Percentiles rank a stretch among this genome's conserved stretches.
Evolutionary conservation across 768 basidiomycete species (phyloP).

Genomic region (Leucocoprinus leucothites): DNA sequence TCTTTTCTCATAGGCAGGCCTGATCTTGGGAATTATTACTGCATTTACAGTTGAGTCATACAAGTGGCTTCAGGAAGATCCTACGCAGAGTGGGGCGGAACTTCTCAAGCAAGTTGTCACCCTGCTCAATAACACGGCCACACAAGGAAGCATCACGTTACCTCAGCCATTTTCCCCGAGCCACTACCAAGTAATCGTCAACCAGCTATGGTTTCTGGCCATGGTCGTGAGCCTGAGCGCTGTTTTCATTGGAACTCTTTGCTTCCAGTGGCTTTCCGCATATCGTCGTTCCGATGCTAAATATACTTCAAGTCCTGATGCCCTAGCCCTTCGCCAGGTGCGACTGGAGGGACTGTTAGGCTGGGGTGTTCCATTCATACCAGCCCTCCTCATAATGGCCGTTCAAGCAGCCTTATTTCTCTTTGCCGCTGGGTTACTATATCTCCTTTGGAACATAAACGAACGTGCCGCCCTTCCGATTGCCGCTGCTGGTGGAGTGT

Average conservation of each 20-base stretch:
- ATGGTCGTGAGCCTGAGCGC: conserved; percentile 10
- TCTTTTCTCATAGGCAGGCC: background rate
- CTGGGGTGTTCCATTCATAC: conserved; percentile 5
- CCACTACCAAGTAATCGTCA: background rate
- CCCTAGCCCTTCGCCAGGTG: conserved; percentile 8
- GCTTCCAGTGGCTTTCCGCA: conserved; percentile 8
- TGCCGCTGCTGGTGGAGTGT: conserved; percentile 2
- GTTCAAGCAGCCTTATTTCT: conserved; percentile 7
- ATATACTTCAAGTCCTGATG: background rate
- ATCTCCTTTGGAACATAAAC: conserved; percentile 7
- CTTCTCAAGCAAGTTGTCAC: background rate
- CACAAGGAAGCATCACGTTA: background rate
- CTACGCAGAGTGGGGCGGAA: background rate
- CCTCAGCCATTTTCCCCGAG: background rate
- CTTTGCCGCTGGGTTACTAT: conserved; percentile 6
- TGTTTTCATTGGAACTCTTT: conserved; percentile 4
- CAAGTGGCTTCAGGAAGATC: background rate
- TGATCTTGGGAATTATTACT: conserved; percentile 8
- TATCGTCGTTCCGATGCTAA: background rate
- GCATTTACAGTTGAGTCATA: conserved; percentile 1
- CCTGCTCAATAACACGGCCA: background rate
- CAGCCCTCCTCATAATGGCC: background rate
- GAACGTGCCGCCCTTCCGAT: conserved; percentile 1
- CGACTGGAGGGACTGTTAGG: conserved; percentile 4
- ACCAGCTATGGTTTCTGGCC: conserved; percentile 9